These are phyloP conservation scores for Apiotrichum siamense DNA, from an alignment of 1,284 basidiomycete species.

Conservation along the genomic window DNA sequence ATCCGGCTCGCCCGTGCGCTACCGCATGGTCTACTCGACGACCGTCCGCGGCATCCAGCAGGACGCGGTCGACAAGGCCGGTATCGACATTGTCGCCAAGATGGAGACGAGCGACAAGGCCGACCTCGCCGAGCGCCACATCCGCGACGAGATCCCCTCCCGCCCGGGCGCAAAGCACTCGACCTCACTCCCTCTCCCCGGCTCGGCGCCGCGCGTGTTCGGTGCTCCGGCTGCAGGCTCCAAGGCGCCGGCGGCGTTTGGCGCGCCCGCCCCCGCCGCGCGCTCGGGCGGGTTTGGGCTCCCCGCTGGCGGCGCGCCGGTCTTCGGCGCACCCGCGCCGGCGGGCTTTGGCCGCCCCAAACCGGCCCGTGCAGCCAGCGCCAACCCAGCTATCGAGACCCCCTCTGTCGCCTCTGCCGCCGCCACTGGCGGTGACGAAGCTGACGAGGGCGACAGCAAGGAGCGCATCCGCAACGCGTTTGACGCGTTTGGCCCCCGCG, in stretches of 20 bases:
- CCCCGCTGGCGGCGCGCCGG: conserved; percentile 20
- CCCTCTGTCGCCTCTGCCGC: conserved; percentile 11
- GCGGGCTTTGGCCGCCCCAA: conserved; percentile 9
- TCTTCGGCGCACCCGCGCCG: conserved; percentile 15
- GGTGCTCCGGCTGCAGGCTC: conserved; percentile 15
- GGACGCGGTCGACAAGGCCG: conserved; percentile 53
- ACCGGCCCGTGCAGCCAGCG: not conserved
- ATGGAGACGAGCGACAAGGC: conserved; percentile 74
- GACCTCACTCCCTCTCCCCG: conserved; percentile 5
- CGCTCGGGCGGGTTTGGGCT: conserved; percentile 22
- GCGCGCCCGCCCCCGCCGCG: conserved; percentile 15
- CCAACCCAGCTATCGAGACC: conserved; percentile 20
- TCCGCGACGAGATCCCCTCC: conserved; percentile 50
- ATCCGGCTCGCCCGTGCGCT: conserved; percentile 65
- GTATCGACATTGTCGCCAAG: conserved; percentile 47
- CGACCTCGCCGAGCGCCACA: conserved; percentile 61
- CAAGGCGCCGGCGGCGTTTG: conserved; percentile 13
- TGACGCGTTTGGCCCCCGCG: conserved; percentile 45
- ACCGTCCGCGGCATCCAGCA: conserved; percentile 57
- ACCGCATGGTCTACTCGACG: conserved; percentile 79
- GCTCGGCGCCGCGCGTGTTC: conserved; percentile 3
- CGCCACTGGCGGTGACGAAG: conserved; percentile 14
- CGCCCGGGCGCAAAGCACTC: conserved; percentile 2
- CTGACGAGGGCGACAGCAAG: conserved; percentile 37
- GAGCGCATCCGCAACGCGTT: conserved; percentile 40